Conservation (phyloP, 1,139 yeast genomes). For the Zygoascus sp. region DNA sequence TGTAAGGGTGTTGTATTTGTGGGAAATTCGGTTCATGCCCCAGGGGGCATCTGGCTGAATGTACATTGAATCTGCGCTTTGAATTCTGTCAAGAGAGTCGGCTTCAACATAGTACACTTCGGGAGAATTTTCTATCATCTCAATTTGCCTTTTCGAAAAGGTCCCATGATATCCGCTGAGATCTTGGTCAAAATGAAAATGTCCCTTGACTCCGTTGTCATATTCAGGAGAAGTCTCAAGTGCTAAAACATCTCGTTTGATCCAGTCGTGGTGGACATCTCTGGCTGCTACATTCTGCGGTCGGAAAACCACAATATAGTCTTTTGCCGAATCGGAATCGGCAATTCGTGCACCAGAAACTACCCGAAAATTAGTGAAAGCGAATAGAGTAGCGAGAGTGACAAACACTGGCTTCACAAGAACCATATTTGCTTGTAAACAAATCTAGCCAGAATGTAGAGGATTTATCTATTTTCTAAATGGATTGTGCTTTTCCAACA, state of each 20-base stretch:
- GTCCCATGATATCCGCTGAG: conserved; percentile 29
- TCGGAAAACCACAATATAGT: conserved; percentile 24
- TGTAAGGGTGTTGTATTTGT: conserved; percentile 29
- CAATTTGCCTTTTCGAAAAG: conserved; percentile 30
- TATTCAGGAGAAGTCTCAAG: conserved; percentile 5
- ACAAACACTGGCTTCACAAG: background rate
- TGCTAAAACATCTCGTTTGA: conserved; percentile 16
- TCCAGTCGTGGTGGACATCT: conserved; percentile 13
- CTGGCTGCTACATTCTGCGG: conserved; percentile 13
- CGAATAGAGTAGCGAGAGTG: background rate
- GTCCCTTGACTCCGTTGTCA: conserved; percentile 49
- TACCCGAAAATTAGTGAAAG: background rate
- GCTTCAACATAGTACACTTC: conserved; percentile 46
- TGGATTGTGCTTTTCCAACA: too few species aligned
- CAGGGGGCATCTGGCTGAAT: conserved; percentile 42
- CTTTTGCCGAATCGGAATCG: conserved; percentile 12
- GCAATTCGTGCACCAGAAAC: conserved; percentile 3
- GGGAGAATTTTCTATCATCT: conserved; percentile 41
- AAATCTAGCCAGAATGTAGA: background rate
- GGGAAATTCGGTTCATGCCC: conserved; percentile 55
- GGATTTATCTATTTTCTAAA: too few species aligned
- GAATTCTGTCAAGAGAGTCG: conserved; percentile 31
- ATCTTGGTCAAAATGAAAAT: conserved; percentile 47
- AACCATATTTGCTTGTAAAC: background rate
- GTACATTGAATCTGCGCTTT: conserved; percentile 30